Conservation (phyloP, 495 filamentous ascomycete species). For the Aspergillus nanangensis region DNA sequence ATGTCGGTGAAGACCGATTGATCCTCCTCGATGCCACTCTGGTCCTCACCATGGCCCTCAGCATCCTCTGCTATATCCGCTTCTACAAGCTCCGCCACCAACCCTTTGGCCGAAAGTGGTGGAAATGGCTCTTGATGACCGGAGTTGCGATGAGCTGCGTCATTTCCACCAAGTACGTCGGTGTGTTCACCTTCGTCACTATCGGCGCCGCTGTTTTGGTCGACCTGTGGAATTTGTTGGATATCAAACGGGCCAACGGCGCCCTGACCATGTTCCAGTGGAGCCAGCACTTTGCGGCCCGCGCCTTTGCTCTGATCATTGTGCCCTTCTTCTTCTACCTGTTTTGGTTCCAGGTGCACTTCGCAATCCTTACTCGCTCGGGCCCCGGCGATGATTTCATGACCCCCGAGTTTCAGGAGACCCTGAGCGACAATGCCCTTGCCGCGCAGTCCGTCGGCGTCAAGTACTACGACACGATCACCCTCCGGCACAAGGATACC, state of each 20-base stretch:
- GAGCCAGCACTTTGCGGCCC: conserved; percentile 84
- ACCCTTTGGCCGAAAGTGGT: conserved; percentile 93
- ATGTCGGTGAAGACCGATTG: conserved; percentile 93
- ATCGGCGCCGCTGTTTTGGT: conserved; percentile 91
- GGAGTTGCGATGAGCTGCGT: conserved; percentile 93
- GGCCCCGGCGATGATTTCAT: conserved; percentile 98
- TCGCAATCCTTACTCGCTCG: conserved; percentile 79
- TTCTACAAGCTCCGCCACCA: conserved; percentile 96
- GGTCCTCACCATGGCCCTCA: conserved; percentile 92
- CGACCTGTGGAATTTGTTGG: conserved; percentile 91
- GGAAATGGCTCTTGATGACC: conserved; percentile 97
- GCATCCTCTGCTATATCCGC: conserved; percentile 86
- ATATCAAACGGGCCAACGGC: conserved; percentile 76
- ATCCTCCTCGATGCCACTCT: conserved; percentile 94
- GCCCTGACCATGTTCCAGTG: conserved; percentile 74
- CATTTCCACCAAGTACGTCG: conserved; percentile 98
- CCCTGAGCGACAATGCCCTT: conserved; percentile 90
- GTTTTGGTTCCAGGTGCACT: conserved; percentile 99
- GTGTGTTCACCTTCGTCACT: conserved; percentile 93
- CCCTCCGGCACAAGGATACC: conserved; percentile 92
- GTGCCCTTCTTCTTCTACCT: conserved; percentile 96
- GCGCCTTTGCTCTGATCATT: conserved; percentile 74
- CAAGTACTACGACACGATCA: conserved; percentile 85
- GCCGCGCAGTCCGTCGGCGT: conserved; percentile 77
- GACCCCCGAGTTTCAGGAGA: conserved; percentile 97